These are phyloP conservation scores for Diplocarpon rosae DNA, from an alignment of 2,329 filamentous ascomycete genomes.

Conservation along the genomic window DNA sequence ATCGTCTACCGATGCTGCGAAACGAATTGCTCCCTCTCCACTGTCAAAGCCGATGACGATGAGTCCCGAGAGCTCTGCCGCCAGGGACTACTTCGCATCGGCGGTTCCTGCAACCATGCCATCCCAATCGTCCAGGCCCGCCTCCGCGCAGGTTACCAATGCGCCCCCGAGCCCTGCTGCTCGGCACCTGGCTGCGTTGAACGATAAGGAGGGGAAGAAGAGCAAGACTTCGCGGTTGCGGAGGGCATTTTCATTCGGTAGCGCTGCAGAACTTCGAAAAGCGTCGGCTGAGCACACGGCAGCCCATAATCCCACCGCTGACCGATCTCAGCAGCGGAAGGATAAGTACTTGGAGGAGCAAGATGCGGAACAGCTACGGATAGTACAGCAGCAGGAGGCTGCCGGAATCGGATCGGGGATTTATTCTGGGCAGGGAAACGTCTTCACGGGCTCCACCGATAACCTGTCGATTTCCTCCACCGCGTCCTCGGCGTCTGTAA, in stretches of 20 bases:
- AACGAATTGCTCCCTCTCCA: conserved; percentile 58
- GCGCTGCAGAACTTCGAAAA: conserved; percentile 78
- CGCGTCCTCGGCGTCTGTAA: conserved; percentile 79
- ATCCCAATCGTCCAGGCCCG: conserved; percentile 19
- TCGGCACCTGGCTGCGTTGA: conserved; percentile 77
- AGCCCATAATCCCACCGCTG: conserved; percentile 28
- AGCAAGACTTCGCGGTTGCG: conserved; percentile 80
- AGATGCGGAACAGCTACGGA: conserved; percentile 82
- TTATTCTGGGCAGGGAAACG: conserved; percentile 73
- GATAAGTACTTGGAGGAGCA: conserved; percentile 49
- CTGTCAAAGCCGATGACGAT: conserved; percentile 61
- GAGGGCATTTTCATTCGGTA: conserved; percentile 92
- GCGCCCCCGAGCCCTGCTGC: conserved; percentile 49
- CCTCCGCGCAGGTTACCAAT: conserved; percentile 26
- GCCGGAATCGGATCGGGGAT: conserved; percentile 87
- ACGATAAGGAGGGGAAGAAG: conserved; percentile 68
- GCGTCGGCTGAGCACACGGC: conserved; percentile 54
- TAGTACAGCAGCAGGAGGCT: conserved; percentile 86
- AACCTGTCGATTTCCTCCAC: conserved; percentile 88
- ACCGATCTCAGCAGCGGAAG: conserved; percentile 51
- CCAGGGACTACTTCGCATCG: conserved; percentile 33
- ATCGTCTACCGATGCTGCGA: conserved; percentile 48
- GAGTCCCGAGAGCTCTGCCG: conserved; percentile 38
- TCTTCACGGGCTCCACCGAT: conserved; percentile 86
- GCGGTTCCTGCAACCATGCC: conserved; percentile 27